Percentiles rank a stretch among this genome's conserved stretches.
phyloP scores from a whole-genome alignment of 2,329 filamentous ascomycete species.

The Exophiala viscosa region DNA sequence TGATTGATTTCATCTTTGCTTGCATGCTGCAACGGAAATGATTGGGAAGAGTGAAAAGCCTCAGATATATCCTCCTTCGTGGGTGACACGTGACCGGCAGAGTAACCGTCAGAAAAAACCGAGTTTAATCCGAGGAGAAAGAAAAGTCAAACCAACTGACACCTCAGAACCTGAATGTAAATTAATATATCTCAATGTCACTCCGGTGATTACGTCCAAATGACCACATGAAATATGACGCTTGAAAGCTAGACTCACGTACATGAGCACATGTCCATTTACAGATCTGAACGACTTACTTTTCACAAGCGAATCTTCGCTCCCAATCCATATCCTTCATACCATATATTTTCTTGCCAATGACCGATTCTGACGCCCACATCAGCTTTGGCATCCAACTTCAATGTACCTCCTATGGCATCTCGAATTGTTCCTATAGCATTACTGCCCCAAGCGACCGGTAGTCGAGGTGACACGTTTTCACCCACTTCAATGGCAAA shows the following conservation, averaged over 20 bases:
- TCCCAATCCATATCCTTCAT: constrained; percentile 65
- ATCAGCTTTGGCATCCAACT: constrained; percentile 71
- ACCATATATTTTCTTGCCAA: constrained; percentile 72
- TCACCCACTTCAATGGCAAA: constrained; percentile 74
- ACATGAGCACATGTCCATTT: constrained; percentile 4
- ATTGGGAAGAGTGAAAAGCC: neutral
- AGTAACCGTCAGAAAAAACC: constrained; percentile 9
- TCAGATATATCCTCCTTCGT: constrained; percentile 3
- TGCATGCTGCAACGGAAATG: neutral
- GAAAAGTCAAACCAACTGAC: constrained; percentile 9
- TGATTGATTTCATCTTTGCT: constrained; percentile 13
- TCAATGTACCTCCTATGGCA: constrained; percentile 75
- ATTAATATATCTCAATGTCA: too few species aligned
- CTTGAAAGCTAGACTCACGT: neutral
- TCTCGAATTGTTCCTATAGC: constrained; percentile 70
- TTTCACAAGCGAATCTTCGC: constrained; percentile 56
- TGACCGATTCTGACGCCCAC: constrained; percentile 70
- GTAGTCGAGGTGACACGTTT: constrained; percentile 69
- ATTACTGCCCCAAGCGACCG: constrained; percentile 80
- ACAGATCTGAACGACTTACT: constrained; percentile 5
- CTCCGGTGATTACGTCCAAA: neutral
- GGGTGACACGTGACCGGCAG: constrained; percentile 18
- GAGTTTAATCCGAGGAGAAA: constrained; percentile 12
- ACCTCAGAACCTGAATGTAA: neutral
- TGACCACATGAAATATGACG: neutral